These are phyloP conservation scores for Cenchrus americanus DNA, from an alignment of 176 grass and related monocot species.

Conservation along the genomic window DNA sequence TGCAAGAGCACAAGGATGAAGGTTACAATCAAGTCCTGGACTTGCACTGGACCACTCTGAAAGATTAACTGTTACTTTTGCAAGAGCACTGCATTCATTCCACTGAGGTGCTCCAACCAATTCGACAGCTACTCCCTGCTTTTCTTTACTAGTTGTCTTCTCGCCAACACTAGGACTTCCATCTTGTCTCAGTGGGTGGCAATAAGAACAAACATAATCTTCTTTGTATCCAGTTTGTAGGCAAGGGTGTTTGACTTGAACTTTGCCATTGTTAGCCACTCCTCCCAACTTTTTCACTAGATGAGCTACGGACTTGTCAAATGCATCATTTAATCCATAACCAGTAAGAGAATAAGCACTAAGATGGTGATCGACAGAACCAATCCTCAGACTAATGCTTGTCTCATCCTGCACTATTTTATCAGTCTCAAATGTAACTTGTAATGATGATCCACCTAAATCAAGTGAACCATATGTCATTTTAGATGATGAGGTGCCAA, in stretches of 20 bases:
- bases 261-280: conserved; percentile 56
- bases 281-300: conserved; percentile 61
- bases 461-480: conserved; percentile 92
- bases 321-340: conserved; percentile 99
- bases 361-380: conserved; percentile 74
- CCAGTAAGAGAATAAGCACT: conserved; percentile 96
- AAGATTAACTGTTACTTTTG: conserved; percentile 73
- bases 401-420: conserved; percentile 65
- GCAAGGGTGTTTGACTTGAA: conserved; percentile 89
- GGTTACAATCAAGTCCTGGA: conserved; percentile 73
- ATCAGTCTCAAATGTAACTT: conserved; percentile 95
- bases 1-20: conserved; percentile 79
- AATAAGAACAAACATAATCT: conserved; percentile 85
- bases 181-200: conserved; percentile 61
- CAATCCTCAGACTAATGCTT: conserved; percentile 72
- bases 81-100: conserved; percentile 81
- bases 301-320: conserved; percentile 93
- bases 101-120: conserved; percentile 83
- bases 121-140: conserved; percentile 68
- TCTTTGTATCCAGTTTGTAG: conserved; percentile 90
- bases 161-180: conserved; percentile 63
- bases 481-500: conserved; percentile 69
- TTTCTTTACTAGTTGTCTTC: conserved; percentile 52
- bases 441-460: conserved; percentile 97
- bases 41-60: conserved; percentile 82